Base-by-base conservation (phyloP, 768 basidiomycete genomes). In the Lactarius tabidus region DNA sequence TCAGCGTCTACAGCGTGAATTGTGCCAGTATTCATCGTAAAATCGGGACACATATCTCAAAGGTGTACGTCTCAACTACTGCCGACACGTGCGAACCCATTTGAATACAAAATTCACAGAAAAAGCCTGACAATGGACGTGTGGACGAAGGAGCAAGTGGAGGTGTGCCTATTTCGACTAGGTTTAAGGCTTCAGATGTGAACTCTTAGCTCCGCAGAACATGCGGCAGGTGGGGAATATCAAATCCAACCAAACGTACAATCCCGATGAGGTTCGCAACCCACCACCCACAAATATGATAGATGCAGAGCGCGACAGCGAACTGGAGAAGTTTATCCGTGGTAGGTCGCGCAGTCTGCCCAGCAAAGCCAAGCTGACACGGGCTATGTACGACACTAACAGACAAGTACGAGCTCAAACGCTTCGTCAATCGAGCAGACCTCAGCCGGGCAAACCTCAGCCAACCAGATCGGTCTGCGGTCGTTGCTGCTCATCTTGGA, bases 11-110 rank as follows among this genome's bases (percentile, higher is more conserved):
- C 66, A 95, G 94, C 71, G 81, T 93, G 51, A 85, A 84, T 70
- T 98, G 95, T 73, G 95, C 95, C 18, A 89, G 90, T 64, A 85
- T 96, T 58, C 95, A 98, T 78, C 84, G 95, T 60, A 96, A 95
- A 79, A 88, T 98, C 64, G 95, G 95, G 2, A 95, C 93, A 6
- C 95, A 98, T 74, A 81, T 94, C 69, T 86, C 90, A 0, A 95
- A 97, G 85, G 91, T 98, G 93, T 95, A 80, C 73, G 85, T 80
- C 35, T 57, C 14, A 23, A 9, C n/a, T 28, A 9, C 39, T 60
- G 31, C 18, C 52, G 43, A 53, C 20, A 38, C 15, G 57, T 63
- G 54, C 20, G 23, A 56, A 23, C 48, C 29, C 7, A 52, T 31
- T 31, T 35, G 10, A 23, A 57, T 31, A 5, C 43, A 31, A 39